phyloP scores from a whole-genome alignment of 2,329 filamentous ascomycete species.

The Ilyonectria robusta region DNA sequence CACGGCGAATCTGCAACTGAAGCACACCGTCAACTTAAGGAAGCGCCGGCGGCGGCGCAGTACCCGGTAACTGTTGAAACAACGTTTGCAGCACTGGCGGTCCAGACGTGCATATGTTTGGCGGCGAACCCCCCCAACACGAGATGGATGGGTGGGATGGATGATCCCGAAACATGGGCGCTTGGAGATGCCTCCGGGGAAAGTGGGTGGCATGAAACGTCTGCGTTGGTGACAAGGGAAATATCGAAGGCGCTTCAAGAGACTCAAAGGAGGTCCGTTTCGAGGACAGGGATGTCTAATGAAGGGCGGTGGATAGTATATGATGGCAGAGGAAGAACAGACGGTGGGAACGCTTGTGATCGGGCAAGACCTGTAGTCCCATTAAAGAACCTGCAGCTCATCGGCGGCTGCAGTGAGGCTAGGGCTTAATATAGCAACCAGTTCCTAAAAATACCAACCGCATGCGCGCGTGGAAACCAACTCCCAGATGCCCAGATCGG shows the following conservation, averaged over 20 bases:
- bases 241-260: slow-evolving; percentile 18
- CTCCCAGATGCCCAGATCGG: slow-evolving; percentile 15
- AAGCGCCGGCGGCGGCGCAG: slow-evolving; percentile 34
- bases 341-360: slow-evolving; percentile 32
- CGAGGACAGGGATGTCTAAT: slow-evolving; percentile 12
- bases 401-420: slow-evolving; percentile 55
- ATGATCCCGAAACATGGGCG: slow-evolving; percentile 24
- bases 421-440: slow-evolving; percentile 55
- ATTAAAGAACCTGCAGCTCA: slow-evolving; percentile 50
- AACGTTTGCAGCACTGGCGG: slow-evolving; percentile 32
- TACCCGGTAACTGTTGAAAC: slow-evolving; percentile 32
- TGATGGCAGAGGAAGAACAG: slow-evolving; percentile 29
- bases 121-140: slow-evolving; percentile 6
- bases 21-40: background rate
- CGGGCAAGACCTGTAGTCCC: slow-evolving; percentile 35
- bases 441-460: slow-evolving; percentile 52
- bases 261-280: slow-evolving; percentile 22
- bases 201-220: slow-evolving; percentile 23
- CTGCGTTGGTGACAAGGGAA: slow-evolving; percentile 12
- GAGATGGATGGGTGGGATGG: slow-evolving; percentile 20
- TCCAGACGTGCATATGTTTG: slow-evolving; percentile 24
- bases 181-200: slow-evolving; percentile 22
- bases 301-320: slow-evolving; percentile 6
- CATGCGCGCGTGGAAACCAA: slow-evolving; percentile 5
- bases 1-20: background rate